Percentiles rank a stretch among this genome's conserved stretches.
Evolutionary conservation across 139 green algal genomes (phyloP).

Genomic region (Medakamo hakoo): DNA sequence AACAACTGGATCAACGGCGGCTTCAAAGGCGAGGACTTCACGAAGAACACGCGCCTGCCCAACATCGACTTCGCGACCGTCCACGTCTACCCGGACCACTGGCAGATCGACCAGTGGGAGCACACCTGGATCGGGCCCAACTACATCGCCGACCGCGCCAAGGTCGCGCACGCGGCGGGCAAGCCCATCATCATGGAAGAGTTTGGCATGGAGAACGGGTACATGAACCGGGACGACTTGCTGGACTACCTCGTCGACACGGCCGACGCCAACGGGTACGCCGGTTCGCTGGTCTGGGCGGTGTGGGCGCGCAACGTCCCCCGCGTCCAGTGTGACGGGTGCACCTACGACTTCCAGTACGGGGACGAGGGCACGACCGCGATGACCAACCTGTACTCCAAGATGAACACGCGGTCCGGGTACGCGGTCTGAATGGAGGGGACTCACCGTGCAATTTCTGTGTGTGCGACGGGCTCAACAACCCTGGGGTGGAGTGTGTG

Average conservation of each 20-base stretch:
- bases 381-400: conserved; percentile 3
- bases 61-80: conserved; percentile 13
- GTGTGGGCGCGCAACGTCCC: neutral
- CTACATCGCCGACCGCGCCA: conserved; percentile 11
- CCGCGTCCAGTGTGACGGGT: neutral
- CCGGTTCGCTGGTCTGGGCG: conserved; percentile 9
- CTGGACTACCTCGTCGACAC: conserved; percentile 2
- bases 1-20: conserved; percentile 3
- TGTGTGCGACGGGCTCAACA: too few species aligned
- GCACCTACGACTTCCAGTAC: conserved; percentile 9
- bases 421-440: too few species aligned
- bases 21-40: conserved; percentile 6
- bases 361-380: conserved; percentile 1
- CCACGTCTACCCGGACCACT: conserved; percentile 11
- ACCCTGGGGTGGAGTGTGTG: too few species aligned
- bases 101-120: neutral
- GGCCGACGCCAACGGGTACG: conserved; percentile 2
- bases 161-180: conserved; percentile 9
- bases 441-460: too few species aligned
- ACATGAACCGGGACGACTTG: conserved; percentile 2
- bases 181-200: conserved; percentile 34
- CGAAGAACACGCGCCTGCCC: neutral
- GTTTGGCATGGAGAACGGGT: conserved; percentile 15
- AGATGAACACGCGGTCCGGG: neutral
- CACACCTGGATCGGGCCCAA: conserved; percentile 1